These are phyloP conservation scores for Neonectria coccinea DNA, from an alignment of 2,329 filamentous ascomycete genomes.

Conservation along the genomic window DNA sequence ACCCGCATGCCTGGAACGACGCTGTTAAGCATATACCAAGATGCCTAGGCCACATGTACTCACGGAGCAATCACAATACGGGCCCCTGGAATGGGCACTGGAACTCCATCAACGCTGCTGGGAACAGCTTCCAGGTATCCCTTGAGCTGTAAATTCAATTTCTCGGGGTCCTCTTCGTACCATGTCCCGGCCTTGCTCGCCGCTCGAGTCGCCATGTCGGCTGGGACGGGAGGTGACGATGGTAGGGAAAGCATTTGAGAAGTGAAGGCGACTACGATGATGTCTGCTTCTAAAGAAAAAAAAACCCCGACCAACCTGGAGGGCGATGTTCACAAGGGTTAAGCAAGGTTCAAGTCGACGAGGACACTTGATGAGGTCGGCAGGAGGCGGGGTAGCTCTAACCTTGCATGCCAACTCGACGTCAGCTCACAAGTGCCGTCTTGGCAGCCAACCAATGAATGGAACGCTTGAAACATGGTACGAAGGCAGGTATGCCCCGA, in stretches of 20 bases:
- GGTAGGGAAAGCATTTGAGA: background rate
- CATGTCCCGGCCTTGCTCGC: conserved; percentile 88
- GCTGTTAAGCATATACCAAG: conserved; percentile 5
- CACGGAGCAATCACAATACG: conserved; percentile 94
- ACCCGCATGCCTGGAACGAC: conserved; percentile 80
- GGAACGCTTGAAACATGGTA: too few relatives aligned
- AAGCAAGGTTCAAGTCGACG: background rate
- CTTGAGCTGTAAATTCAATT: conserved; percentile 78
- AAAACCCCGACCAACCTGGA: background rate
- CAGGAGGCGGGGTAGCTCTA: conserved; percentile 1
- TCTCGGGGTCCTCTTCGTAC: conserved; percentile 75
- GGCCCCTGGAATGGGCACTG: conserved; percentile 77
- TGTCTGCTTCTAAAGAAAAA: background rate
- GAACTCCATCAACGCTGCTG: conserved; percentile 66
- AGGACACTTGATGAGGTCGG: background rate
- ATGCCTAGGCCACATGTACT: conserved; percentile 49
- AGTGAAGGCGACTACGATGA: background rate
- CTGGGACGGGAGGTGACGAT: background rate
- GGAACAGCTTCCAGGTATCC: conserved; percentile 80
- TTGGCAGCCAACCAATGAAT: background rate
- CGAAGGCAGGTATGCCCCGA: too few relatives aligned
- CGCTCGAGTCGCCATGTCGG: conserved; percentile 50
- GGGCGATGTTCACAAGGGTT: background rate
- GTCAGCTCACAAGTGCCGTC: conserved; percentile 2
- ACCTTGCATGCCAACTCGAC: background rate